phyloP scores from a whole-genome alignment of 2,329 filamentous ascomycete species.

The Paraconiothyrium sp. region DNA sequence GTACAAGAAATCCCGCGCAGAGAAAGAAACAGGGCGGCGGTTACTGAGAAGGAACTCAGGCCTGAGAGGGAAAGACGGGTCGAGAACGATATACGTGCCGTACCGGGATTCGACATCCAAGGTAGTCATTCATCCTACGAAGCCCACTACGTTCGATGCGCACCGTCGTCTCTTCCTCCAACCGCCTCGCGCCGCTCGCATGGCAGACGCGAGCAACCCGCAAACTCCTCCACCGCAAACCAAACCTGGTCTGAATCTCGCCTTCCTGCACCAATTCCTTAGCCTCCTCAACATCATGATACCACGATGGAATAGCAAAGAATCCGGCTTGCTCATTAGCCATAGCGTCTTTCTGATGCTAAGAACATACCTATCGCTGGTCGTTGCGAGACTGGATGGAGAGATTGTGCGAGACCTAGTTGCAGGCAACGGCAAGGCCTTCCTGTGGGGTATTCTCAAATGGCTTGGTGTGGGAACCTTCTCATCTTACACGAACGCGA shows the following conservation, averaged over 20 bases:
- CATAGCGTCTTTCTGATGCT: constrained; percentile 91
- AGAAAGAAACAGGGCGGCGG: constrained; percentile 82
- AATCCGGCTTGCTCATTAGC: constrained; percentile 87
- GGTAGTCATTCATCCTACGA: constrained; percentile 89
- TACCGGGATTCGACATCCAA: constrained; percentile 89
- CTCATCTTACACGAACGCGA: constrained; percentile 96
- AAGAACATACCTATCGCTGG: constrained; percentile 89
- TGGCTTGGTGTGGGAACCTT: constrained; percentile 95
- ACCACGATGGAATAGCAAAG: constrained; percentile 93
- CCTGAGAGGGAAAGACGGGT: constrained; percentile 91
- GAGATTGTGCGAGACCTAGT: constrained; percentile 96
- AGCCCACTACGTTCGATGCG: constrained; percentile 93
- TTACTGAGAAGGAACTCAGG: constrained; percentile 92
- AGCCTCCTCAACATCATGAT: constrained; percentile 98
- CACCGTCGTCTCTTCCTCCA: constrained; percentile 93
- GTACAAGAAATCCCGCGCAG: constrained; percentile 77
- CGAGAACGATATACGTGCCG: constrained; percentile 92
- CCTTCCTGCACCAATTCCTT: constrained; percentile 95
- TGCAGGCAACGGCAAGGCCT: constrained; percentile 89
- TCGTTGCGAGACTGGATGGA: constrained; percentile 92
- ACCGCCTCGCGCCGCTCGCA: constrained; percentile 82
- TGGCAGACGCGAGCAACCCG: constrained; percentile 69
- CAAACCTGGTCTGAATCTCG: constrained; percentile 92
- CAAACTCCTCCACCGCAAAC: constrained; percentile 87
- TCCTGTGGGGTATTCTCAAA: constrained; percentile 88